Percentiles rank a stretch among this genome's conserved stretches.
These are phyloP conservation scores for Diversispora epigaea DNA, from an alignment of 192 early-diverging fungal species.

Conservation along the genomic window DNA sequence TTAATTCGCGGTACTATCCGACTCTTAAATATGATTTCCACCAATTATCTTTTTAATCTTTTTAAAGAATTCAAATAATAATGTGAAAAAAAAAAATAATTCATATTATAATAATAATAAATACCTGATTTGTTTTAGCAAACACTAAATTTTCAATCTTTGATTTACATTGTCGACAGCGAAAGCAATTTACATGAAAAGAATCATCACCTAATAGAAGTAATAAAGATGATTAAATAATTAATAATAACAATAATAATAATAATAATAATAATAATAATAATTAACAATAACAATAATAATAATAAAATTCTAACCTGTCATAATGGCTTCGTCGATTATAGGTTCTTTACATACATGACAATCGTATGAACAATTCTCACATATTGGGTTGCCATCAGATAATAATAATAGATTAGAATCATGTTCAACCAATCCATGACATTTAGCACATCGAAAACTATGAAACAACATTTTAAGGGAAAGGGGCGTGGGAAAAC, in stretches of 20 bases:
- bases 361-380: slow-evolving; percentile 79
- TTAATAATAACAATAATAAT: neutral
- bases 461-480: slow-evolving; percentile 38
- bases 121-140: slow-evolving; percentile 73
- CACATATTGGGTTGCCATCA: slow-evolving; percentile 81
- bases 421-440: slow-evolving; percentile 69
- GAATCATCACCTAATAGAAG: slow-evolving; percentile 62
- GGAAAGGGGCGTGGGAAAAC: neutral
- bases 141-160: slow-evolving; percentile 77
- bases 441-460: slow-evolving; percentile 77
- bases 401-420: slow-evolving; percentile 73
- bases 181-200: slow-evolving; percentile 80
- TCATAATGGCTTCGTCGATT: slow-evolving; percentile 81
- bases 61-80: neutral
- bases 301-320: slow-evolving; percentile 49
- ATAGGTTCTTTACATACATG: slow-evolving; percentile 70
- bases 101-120: neutral
- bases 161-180: slow-evolving; percentile 69
- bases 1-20: too few species aligned
- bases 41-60: too few species aligned
- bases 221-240: neutral
- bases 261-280: neutral
- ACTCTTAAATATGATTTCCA: too few species aligned
- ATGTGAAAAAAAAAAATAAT: neutral
- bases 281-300: neutral